Conservation (phyloP, 176 grass and related monocot species). For the Musa troglodytarum region DNA sequence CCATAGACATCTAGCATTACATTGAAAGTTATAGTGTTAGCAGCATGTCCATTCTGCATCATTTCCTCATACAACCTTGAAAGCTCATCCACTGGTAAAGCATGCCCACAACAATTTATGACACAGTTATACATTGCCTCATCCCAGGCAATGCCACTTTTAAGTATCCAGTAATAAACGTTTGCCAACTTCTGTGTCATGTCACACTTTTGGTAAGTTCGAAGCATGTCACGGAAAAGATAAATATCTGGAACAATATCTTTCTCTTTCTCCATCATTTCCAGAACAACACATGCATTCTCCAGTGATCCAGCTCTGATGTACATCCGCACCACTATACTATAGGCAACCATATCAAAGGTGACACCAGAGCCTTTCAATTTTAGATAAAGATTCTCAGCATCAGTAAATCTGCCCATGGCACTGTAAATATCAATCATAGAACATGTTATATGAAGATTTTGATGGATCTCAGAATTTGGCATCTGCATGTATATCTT, state of each 20-base stretch:
- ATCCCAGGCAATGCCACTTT: slow-evolving; percentile 53
- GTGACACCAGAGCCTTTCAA: slow-evolving; percentile 39
- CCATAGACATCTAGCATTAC: slow-evolving; percentile 84
- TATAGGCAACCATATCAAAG: slow-evolving; percentile 89
- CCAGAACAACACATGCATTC: slow-evolving; percentile 66
- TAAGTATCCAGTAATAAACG: slow-evolving; percentile 75
- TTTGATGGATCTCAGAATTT: slow-evolving; percentile 32
- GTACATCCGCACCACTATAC: slow-evolving; percentile 74
- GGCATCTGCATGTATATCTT: slow-evolving; percentile 58
- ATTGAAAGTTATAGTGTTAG: slow-evolving; percentile 71
- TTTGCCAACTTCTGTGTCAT: slow-evolving; percentile 62
- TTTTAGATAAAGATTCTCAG: slow-evolving; percentile 53
- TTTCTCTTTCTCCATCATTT: slow-evolving; percentile 67
- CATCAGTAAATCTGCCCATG: slow-evolving; percentile 57
- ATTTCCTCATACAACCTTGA: slow-evolving; percentile 91
- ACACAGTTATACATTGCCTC: slow-evolving; percentile 90
- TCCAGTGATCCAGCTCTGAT: slow-evolving; percentile 48
- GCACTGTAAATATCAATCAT: slow-evolving; percentile 83
- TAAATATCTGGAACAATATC: slow-evolving; percentile 82
- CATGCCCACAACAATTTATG: slow-evolving; percentile 83
- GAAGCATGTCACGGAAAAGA: slow-evolving; percentile 81
- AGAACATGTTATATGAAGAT: slow-evolving; percentile 65
- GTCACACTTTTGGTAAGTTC: slow-evolving; percentile 62
- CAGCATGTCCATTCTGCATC: slow-evolving; percentile 40
- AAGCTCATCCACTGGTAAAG: slow-evolving; percentile 71